Base-by-base conservation (phyloP, 768 basidiomycete genomes). In the Termitomyces sp. region DNA sequence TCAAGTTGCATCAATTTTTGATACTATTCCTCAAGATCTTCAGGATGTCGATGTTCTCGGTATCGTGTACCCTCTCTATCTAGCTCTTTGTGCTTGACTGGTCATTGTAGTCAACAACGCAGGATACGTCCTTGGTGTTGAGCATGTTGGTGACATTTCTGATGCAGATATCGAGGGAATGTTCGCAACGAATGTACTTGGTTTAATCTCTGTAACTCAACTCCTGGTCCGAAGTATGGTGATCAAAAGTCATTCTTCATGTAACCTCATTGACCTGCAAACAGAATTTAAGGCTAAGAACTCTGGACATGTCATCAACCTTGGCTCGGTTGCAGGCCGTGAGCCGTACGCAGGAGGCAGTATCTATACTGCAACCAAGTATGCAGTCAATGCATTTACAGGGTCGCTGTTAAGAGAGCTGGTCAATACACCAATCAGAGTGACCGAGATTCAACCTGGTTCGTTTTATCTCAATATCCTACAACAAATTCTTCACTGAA, bases 401-500 rank as follows among this genome's bases (percentile, higher is more conserved):
- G 87, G 86, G 43, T 83, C 89, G 5, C 77, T 98, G 50, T 73
- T 93, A 74, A 82, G 87, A 61, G 96, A 98, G 72, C 81, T 98
- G 40, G 95, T 98, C 38, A 87, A 92, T 70, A 97, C 96, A 15
- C 87, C 87, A 20, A 94, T 99, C 68, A 83, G 97, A 57, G 96
- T 98, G 6, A 90, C 93, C 7, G 94, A 98, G 75, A 89, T 99
- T 59, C 91, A 94, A 70, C 97, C 96, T 36, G 95, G 94, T 88
- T 67, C 20, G 77, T 66, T 17, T 50, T 17, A 45, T 15, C 17
- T 36, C 2, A 38, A 42, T 38, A 61, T 59, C 71, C 53, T 68
- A 66, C 58, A 59, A 66, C 57, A 59, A 55, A 34, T 10, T 3
- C 6, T 34, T 25, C 34, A 7, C 29, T 50, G 20, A 62, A 53